Base-by-base conservation (phyloP, 768 basidiomycete species). In the Cubamyces lactineus region DNA sequence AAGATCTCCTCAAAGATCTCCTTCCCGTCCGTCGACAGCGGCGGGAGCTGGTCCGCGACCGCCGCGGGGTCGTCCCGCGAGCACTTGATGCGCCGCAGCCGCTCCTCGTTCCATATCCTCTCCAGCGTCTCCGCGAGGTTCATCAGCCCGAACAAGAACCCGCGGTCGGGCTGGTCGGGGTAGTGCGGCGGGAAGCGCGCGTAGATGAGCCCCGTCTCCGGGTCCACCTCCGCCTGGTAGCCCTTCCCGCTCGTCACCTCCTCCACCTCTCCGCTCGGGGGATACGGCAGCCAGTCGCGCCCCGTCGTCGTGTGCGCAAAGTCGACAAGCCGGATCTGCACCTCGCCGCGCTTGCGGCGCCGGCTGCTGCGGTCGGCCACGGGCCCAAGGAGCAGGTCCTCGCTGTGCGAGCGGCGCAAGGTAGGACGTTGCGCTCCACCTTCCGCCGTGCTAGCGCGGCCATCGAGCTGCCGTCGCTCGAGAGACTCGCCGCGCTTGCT, bases 241-340 rank as follows among this genome's bases (percentile, higher is more conserved):
- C 91, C 93, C 71, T 88, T 88, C 11, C 83, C 84, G 62, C 75
- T 74, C 59, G 79, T 79, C 48, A 80, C 77, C 66, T 86, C 83
- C 61, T 78, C 73, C 15, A 79, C 71, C 30, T 73, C 68, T 28
- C 72, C 67, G 39, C 77, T 73, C 21, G 79, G 74, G 1, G 87
- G 84, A 70, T 83, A 82, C 12, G 88, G 82, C 45, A 91, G 75
- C 85, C 93, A 98, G 74, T 99, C 97, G 23, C 82, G 82, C 13
- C 97, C 97, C 1, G 96, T 98, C 9, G 95, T 98, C 53, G 97
- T 98, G 72, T 98, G 96, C 13, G 96, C 97, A 76, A 99, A 99
- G 76, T 99, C 97, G 57, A 99, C 97, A 53, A 99, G 87, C 39
- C 96, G 93, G 64, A 99, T 91, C 71, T 92, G 94, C 62, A 98